Conservation (phyloP, 495 filamentous ascomycete species). For the Neurospora sp. region DNA sequence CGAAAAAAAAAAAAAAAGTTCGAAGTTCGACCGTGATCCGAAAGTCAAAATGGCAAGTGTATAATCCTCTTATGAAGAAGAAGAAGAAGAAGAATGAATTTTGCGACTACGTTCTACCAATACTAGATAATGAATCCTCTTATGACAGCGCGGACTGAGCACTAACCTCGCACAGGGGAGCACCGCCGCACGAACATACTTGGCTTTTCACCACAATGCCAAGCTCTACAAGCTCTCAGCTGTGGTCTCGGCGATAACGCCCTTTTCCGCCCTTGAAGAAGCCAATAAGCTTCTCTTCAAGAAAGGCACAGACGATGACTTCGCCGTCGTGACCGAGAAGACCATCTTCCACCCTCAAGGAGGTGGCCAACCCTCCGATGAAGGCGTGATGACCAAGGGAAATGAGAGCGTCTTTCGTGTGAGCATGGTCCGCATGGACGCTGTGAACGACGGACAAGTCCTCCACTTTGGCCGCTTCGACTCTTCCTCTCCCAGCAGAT, state of each 20-base stretch:
- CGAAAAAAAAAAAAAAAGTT: not conserved
- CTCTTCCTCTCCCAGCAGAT: constrained; percentile 7
- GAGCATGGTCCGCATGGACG: constrained; percentile 37
- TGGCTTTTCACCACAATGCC: constrained; percentile 46
- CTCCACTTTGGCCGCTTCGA: constrained; percentile 49
- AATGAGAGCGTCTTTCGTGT: constrained; percentile 34
- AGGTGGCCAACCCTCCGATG: constrained; percentile 55
- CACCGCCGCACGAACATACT: constrained; percentile 30
- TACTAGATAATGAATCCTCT: no score
- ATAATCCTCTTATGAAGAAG: no score
- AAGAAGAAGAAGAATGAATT: no score
- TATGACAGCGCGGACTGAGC: not conserved
- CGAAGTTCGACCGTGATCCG: not conserved
- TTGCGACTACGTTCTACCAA: no score
- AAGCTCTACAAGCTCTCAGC: constrained; percentile 36
- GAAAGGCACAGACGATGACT: constrained; percentile 19
- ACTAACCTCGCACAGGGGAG: constrained; percentile 2
- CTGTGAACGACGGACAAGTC: constrained; percentile 35
- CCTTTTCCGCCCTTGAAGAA: constrained; percentile 36
- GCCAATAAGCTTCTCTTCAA: constrained; percentile 42
- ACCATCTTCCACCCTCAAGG: constrained; percentile 64
- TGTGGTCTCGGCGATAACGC: constrained; percentile 31
- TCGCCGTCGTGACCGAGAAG: constrained; percentile 43
- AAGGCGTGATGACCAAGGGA: constrained; percentile 36
- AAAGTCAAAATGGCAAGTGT: not conserved